These are phyloP conservation scores for Carex myosuroides DNA, from an alignment of 176 grass and related monocot species.

Conservation along the genomic window DNA sequence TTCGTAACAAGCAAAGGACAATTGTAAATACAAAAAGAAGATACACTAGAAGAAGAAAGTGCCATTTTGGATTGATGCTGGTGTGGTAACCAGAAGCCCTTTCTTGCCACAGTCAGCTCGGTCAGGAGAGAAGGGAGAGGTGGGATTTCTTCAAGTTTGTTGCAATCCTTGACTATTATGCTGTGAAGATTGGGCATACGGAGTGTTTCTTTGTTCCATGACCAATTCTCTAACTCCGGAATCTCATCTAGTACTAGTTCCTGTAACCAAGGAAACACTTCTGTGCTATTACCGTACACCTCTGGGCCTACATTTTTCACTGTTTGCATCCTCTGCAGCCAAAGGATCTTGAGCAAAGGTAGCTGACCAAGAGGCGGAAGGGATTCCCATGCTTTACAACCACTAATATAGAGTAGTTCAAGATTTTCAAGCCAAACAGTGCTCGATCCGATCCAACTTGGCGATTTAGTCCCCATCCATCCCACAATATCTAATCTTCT, in stretches of 20 bases:
- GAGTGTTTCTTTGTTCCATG: constrained; percentile 15
- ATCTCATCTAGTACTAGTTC: constrained; percentile 52
- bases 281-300: constrained; percentile 19
- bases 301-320: constrained; percentile 31
- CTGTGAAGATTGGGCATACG: constrained; percentile 23
- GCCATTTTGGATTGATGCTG: constrained; percentile 28
- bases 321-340: constrained; percentile 27
- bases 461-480: constrained; percentile 31
- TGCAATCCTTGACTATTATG: constrained; percentile 45
- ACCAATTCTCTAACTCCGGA: constrained; percentile 29
- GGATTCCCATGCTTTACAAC: constrained; percentile 32
- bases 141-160: constrained; percentile 32
- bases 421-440: constrained; percentile 30
- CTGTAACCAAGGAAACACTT: constrained; percentile 28
- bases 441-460: constrained; percentile 11
- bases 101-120: constrained; percentile 32
- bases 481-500: constrained; percentile 24
- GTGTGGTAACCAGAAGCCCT: constrained; percentile 48
- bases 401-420: constrained; percentile 26
- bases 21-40: constrained; percentile 48
- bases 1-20: constrained; percentile 35
- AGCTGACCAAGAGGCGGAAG: constrained; percentile 46
- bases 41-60: constrained; percentile 18
- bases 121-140: constrained; percentile 39
- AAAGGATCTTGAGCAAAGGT: constrained; percentile 35